Conservation (phyloP, 73 alveolate genomes). For the Paramecium caudatum region DNA sequence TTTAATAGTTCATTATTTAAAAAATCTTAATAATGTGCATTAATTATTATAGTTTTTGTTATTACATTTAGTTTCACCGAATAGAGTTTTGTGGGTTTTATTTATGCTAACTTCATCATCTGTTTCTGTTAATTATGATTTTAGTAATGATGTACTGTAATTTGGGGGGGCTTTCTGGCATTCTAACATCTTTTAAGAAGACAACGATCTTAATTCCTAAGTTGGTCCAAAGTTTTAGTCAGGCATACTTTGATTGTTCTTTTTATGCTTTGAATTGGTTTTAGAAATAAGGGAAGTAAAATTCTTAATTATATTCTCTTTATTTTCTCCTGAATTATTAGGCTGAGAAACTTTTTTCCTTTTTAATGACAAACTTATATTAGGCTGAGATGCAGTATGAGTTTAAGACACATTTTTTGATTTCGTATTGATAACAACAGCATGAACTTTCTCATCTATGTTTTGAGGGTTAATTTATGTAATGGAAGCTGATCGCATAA, state of each 20-base stretch:
- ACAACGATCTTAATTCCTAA: constrained; percentile 18
- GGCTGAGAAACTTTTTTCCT: background rate
- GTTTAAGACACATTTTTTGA: background rate
- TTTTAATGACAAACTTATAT: constrained; percentile 18
- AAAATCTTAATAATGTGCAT: constrained; percentile 54
- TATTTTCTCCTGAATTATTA: background rate
- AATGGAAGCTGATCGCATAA: constrained; percentile 37
- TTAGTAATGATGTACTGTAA: background rate
- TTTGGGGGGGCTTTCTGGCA: background rate
- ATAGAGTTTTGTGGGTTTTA: constrained; percentile 48
- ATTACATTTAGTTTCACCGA: constrained; percentile 21
- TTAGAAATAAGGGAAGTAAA: constrained; percentile 9
- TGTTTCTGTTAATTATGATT: constrained; percentile 56
- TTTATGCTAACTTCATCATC: constrained; percentile 51
- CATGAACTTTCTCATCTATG: constrained; percentile 7
- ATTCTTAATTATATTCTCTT: constrained; percentile 58
- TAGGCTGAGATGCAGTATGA: constrained; percentile 1
- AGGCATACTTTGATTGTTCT: constrained; percentile 56
- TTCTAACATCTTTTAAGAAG: background rate
- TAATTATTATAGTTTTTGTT: constrained; percentile 34
- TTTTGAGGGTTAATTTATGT: constrained; percentile 23
- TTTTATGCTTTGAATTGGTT: constrained; percentile 16
- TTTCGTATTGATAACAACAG: background rate
- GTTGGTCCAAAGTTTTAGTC: constrained; percentile 2
- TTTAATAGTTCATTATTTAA: constrained; percentile 41